A percentile compares a stretch with the other conserved stretches of the same genome.
phyloP scores from a whole-genome alignment of 83 land plant genomes.

The Thuja plicata region DNA sequence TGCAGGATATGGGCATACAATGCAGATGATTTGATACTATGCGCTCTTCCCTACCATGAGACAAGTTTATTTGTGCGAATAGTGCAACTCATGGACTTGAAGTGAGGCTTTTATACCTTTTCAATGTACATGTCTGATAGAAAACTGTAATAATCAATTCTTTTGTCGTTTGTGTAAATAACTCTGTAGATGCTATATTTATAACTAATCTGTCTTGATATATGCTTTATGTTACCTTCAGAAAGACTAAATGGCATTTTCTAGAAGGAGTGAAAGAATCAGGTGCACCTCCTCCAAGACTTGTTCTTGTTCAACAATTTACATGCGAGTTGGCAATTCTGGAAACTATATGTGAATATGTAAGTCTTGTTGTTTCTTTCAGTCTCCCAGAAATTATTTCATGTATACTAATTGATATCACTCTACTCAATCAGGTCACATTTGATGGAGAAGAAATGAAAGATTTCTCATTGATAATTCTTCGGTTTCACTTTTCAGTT shows the following conservation, averaged over 20 bases:
- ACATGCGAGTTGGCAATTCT: constrained; percentile 69
- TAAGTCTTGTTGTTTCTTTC: constrained; percentile 30
- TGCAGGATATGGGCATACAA: constrained; percentile 82
- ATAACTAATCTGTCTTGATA: not conserved
- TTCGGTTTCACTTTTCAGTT: not conserved
- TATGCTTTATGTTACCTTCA: constrained; percentile 21
- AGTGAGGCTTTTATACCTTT: constrained; percentile 33
- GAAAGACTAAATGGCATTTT: constrained; percentile 84
- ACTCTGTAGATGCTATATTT: not conserved
- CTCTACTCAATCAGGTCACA: not conserved
- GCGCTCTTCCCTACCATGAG: constrained; percentile 86
- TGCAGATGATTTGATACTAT: constrained; percentile 72
- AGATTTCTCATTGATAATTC: not conserved
- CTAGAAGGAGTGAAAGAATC: constrained; percentile 73
- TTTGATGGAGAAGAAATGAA: not conserved
- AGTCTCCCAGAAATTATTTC: not conserved
- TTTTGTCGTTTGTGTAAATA: constrained; percentile 1
- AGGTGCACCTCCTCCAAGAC: constrained; percentile 87
- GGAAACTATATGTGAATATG: constrained; percentile 77
- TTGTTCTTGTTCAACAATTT: constrained; percentile 78
- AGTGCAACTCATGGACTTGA: constrained; percentile 63
- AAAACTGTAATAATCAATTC: not conserved
- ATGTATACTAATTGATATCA: not conserved
- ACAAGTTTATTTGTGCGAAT: constrained; percentile 85
- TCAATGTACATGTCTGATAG: not conserved